Conservation (phyloP, 768 basidiomycete genomes). For the Phylloporus sp. region DNA sequence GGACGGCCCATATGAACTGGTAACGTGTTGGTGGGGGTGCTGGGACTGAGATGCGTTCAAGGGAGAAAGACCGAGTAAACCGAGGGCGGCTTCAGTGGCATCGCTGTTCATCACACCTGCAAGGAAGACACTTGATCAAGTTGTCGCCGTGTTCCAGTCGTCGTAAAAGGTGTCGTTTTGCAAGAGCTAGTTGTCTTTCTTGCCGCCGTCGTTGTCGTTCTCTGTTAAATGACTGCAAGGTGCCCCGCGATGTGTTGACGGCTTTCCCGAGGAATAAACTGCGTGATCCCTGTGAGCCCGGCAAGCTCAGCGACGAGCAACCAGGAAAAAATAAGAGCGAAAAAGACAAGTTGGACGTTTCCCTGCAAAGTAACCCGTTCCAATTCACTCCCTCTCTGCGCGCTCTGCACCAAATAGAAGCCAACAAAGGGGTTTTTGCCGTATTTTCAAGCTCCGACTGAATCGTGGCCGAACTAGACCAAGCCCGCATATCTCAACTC, state of each 20-base stretch:
- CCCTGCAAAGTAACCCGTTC: conserved; percentile 16
- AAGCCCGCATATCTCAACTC: background rate
- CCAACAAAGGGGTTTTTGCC: conserved; percentile 27
- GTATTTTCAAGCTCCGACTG: conserved; percentile 18
- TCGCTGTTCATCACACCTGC: conserved; percentile 44
- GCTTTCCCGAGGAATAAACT: background rate
- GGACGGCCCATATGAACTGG: conserved; percentile 24
- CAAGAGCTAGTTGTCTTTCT: conserved; percentile 15
- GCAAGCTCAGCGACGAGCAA: conserved; percentile 15
- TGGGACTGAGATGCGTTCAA: conserved; percentile 30
- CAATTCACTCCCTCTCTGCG: conserved; percentile 15
- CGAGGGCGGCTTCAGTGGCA: conserved; percentile 58
- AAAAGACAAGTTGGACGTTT: conserved; percentile 18
- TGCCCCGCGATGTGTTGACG: conserved; percentile 4
- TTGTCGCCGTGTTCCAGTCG: conserved; percentile 8
- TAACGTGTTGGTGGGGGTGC: conserved; percentile 25
- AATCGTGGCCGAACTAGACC: conserved; percentile 6
- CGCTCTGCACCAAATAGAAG: conserved; percentile 22
- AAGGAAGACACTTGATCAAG: background rate
- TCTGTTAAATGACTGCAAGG: conserved; percentile 4
- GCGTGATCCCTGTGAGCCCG: conserved; percentile 10
- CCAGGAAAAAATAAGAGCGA: conserved; percentile 2
- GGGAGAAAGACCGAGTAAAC: conserved; percentile 49
- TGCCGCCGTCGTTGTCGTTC: conserved; percentile 7
- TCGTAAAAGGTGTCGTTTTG: conserved; percentile 12